Conservation (phyloP, 148 eudicot genomes). For the Limonium bicolor region DNA sequence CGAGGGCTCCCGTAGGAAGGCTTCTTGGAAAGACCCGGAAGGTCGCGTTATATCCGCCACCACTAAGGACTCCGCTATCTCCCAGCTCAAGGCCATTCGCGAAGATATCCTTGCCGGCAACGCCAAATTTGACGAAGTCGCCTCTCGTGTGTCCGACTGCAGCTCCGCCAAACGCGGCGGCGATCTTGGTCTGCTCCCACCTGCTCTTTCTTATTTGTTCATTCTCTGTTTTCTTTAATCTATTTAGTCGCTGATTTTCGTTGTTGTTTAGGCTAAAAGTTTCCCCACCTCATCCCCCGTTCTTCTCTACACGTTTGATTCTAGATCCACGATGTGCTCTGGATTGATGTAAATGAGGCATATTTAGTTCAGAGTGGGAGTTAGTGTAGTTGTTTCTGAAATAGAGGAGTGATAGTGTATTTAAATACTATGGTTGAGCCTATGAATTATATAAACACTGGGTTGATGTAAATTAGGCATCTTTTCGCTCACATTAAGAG, state of each 20-base stretch:
- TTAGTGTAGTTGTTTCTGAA: too few species aligned
- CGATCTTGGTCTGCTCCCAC: slow-evolving; percentile 53
- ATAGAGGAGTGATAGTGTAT: too few species aligned
- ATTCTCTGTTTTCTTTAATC: not conserved
- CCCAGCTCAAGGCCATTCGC: slow-evolving; percentile 54
- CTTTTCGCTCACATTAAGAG: too few species aligned
- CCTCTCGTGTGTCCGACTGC: slow-evolving; percentile 49
- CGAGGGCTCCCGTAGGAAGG: slow-evolving; percentile 69
- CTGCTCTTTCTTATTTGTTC: not conserved
- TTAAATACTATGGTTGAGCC: too few species aligned
- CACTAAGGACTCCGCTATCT: slow-evolving; percentile 50
- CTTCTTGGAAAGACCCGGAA: slow-evolving; percentile 95
- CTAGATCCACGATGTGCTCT: too few species aligned
- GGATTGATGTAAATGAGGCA: too few species aligned
- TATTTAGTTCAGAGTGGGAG: too few species aligned
- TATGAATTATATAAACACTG: too few species aligned
- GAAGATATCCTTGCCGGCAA: slow-evolving; percentile 57
- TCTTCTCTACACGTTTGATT: too few species aligned
- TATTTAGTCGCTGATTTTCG: not conserved
- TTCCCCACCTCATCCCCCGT: too few species aligned
- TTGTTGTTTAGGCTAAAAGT: too few species aligned
- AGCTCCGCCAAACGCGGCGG: slow-evolving; percentile 96
- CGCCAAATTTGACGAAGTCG: slow-evolving; percentile 45
- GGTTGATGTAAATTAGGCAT: too few species aligned
- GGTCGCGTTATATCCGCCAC: slow-evolving; percentile 50